These are phyloP conservation scores for Tuber brumale DNA, from an alignment of 495 filamentous ascomycete species.

Conservation along the genomic window DNA sequence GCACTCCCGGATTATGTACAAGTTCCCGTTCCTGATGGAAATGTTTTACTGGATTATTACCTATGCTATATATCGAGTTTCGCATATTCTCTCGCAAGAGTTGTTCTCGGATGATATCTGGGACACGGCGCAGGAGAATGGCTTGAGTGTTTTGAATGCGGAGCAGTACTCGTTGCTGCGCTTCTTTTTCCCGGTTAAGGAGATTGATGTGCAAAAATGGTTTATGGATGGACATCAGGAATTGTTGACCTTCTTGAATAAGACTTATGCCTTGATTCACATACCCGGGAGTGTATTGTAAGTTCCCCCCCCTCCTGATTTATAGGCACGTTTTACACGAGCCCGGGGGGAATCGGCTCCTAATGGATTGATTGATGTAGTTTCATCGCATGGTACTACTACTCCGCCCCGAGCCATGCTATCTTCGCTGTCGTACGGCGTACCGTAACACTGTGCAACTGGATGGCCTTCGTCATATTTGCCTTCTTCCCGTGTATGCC, in stretches of 20 bases:
- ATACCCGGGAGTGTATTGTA: conserved; percentile 62
- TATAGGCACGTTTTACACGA: conserved; percentile 8
- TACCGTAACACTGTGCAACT: conserved; percentile 59
- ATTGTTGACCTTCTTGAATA: conserved; percentile 56
- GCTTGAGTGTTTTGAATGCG: conserved; percentile 55
- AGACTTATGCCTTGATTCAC: conserved; percentile 59
- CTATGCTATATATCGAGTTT: conserved; percentile 58
- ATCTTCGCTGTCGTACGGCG: conserved; percentile 55
- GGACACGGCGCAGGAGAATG: conserved; percentile 60
- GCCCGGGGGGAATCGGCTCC: neutral
- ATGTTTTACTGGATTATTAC: conserved; percentile 75
- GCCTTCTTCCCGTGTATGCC: conserved; percentile 61
- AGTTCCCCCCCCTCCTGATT: conserved; percentile 22
- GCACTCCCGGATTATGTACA: conserved; percentile 58
- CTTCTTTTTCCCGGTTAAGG: conserved; percentile 53
- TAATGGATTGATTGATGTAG: conserved; percentile 24
- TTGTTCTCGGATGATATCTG: conserved; percentile 59
- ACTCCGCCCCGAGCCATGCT: conserved; percentile 51
- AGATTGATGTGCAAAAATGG: conserved; percentile 54
- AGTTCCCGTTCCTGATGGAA: conserved; percentile 70
- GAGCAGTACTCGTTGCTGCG: conserved; percentile 53
- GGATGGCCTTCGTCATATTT: conserved; percentile 57
- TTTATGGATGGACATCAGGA: conserved; percentile 54
- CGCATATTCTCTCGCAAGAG: conserved; percentile 55
- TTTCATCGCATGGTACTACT: conserved; percentile 64